Conservation (phyloP, 495 filamentous ascomycete genomes). For the Penicillium arizonense region DNA sequence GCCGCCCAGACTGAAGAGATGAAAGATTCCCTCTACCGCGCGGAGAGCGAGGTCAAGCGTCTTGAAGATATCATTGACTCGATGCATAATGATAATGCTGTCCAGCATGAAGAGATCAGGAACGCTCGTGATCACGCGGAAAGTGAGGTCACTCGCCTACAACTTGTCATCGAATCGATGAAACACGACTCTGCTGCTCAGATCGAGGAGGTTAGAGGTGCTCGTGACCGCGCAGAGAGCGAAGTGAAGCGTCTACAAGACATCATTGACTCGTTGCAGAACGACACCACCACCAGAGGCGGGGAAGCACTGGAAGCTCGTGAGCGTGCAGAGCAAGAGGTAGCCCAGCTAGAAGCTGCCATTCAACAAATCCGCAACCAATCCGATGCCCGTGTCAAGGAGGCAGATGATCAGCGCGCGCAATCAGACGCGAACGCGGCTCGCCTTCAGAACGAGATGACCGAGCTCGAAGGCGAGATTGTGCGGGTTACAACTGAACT, state of each 20-base stretch:
- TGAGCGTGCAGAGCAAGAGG: slow-evolving; percentile 29
- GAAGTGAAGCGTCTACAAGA: slow-evolving; percentile 22
- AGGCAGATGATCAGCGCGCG: slow-evolving; percentile 23
- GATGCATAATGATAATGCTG: slow-evolving; percentile 4
- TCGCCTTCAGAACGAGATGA: slow-evolving; percentile 63
- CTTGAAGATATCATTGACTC: slow-evolving; percentile 12
- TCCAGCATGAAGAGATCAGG: slow-evolving; percentile 4
- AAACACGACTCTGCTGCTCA: slow-evolving; percentile 1
- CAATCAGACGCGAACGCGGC: slow-evolving; percentile 45
- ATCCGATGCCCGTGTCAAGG: slow-evolving; percentile 32
- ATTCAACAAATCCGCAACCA: slow-evolving; percentile 38
- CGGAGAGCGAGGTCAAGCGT: slow-evolving; percentile 11
- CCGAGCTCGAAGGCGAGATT: slow-evolving; percentile 74
- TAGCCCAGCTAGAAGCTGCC: slow-evolving; percentile 36
- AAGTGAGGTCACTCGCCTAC: background rate
- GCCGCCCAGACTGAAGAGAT: slow-evolving; percentile 2
- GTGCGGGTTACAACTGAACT: slow-evolving; percentile 87
- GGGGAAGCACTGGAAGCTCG: slow-evolving; percentile 22
- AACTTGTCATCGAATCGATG: background rate
- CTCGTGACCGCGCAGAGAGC: slow-evolving; percentile 9
- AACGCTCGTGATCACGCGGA: background rate
- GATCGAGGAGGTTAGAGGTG: slow-evolving; percentile 12
- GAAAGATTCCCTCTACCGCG: slow-evolving; percentile 9
- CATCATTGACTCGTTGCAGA: slow-evolving; percentile 12
- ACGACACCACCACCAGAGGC: slow-evolving; percentile 10